These are phyloP conservation scores for Talaromyces adpressus DNA, from an alignment of 495 filamentous ascomycete genomes.

Conservation along the genomic window DNA sequence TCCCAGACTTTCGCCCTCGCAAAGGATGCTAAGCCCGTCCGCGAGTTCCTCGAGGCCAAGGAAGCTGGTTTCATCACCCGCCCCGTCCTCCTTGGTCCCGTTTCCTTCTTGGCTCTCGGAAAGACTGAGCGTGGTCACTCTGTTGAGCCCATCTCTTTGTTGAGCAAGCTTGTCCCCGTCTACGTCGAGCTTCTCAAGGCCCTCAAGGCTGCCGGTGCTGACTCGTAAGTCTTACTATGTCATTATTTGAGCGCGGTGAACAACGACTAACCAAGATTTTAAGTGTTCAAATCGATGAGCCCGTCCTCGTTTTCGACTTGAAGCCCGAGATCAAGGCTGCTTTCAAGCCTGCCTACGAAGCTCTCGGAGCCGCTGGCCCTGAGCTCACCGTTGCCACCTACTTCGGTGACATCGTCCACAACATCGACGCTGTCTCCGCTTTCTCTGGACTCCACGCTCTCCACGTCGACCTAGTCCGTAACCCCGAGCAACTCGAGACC, in stretches of 20 bases:
- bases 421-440: slow-evolving; percentile 75
- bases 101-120: slow-evolving; percentile 91
- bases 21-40: slow-evolving; percentile 83
- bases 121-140: slow-evolving; percentile 94
- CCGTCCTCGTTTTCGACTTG: slow-evolving; percentile 89
- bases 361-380: slow-evolving; percentile 69
- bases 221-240: slow-evolving; percentile 25
- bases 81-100: slow-evolving; percentile 89
- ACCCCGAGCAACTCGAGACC: slow-evolving; percentile 89
- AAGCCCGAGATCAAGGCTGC: slow-evolving; percentile 81
- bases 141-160: slow-evolving; percentile 85
- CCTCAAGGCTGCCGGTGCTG: slow-evolving; percentile 92
- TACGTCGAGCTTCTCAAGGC: slow-evolving; percentile 84
- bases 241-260: not conserved
- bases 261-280: not conserved
- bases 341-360: slow-evolving; percentile 96
- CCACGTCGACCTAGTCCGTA: slow-evolving; percentile 92
- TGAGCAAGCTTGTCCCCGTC: slow-evolving; percentile 83
- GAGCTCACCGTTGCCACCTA: slow-evolving; percentile 86
- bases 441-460: slow-evolving; percentile 68
- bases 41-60: slow-evolving; percentile 94
- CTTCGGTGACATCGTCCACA: slow-evolving; percentile 99
- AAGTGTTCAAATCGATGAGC: slow-evolving; percentile 92
- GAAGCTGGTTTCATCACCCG: slow-evolving; percentile 87
- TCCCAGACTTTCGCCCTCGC: slow-evolving; percentile 90